Percentiles rank a stretch among this genome's conserved stretches.
Conservation (phyloP, 225 moss, liverwort and hornwort species). For the Neckera pumila region DNA sequence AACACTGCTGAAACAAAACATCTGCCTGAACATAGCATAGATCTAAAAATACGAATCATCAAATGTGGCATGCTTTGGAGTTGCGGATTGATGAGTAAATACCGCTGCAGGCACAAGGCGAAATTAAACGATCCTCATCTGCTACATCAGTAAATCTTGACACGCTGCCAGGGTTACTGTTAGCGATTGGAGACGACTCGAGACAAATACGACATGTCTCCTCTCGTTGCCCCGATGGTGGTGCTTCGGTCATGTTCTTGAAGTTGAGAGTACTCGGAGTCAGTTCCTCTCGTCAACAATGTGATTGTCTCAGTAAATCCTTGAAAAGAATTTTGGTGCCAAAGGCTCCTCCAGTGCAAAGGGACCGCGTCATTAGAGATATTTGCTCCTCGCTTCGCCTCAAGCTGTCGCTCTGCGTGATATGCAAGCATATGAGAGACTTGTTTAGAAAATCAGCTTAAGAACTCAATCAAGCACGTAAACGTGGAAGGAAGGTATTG, state of each 20-base stretch:
- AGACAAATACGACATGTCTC: conserved; percentile 62
- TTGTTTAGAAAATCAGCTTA: not conserved
- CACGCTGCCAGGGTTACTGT: conserved; percentile 11
- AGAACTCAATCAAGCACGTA: not conserved
- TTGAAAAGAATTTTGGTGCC: not conserved
- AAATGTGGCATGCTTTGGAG: not conserved
- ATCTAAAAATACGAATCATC: not conserved
- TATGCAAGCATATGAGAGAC: not conserved
- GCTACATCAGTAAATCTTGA: conserved; percentile 21
- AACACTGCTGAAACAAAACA: not conserved
- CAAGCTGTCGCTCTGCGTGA: not conserved
- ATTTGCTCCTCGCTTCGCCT: not conserved
- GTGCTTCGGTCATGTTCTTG: conserved; percentile 16
- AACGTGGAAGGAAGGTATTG: not conserved
- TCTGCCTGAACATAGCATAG: not conserved
- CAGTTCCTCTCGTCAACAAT: not conserved
- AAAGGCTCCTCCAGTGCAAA: not conserved
- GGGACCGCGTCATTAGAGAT: not conserved
- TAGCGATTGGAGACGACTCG: conserved; percentile 38
- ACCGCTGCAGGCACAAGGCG: conserved; percentile 59
- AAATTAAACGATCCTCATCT: conserved; percentile 45
- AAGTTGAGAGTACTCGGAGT: not conserved
- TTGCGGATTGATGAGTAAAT: not conserved
- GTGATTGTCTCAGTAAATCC: not conserved
- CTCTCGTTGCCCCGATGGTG: conserved; percentile 15